These are phyloP conservation scores for Daldinia caldariorum DNA, from an alignment of 495 filamentous ascomycete species.

Conservation along the genomic window DNA sequence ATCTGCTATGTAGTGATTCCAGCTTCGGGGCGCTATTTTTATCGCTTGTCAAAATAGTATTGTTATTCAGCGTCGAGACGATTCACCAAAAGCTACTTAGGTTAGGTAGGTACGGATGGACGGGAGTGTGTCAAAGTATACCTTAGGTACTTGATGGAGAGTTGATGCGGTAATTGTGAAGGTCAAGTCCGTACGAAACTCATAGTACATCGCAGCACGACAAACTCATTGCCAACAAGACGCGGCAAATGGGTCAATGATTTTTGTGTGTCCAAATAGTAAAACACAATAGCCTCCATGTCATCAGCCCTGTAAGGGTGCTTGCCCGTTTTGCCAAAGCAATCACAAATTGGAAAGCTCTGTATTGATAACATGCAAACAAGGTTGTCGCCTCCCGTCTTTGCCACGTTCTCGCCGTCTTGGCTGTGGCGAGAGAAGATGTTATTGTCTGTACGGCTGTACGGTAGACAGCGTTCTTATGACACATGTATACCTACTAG, in stretches of 20 bases:
- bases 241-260: not conserved
- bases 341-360: not conserved
- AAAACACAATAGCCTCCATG: not conserved
- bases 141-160: too few species aligned
- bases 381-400: not conserved
- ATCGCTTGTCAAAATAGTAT: not conserved
- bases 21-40: constrained; percentile 5
- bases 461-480: not conserved
- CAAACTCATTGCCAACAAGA: not conserved
- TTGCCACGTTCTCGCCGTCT: not conserved
- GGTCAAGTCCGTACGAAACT: too few species aligned
- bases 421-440: not conserved
- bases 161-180: too few species aligned
- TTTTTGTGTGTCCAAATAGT: not conserved
- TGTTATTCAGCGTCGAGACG: not conserved
- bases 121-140: too few species aligned
- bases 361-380: not conserved
- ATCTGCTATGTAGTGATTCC: not conserved
- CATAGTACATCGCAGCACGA: not conserved
- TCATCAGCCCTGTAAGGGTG: not conserved
- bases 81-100: too few species aligned
- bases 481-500: not conserved
- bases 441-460: not conserved
- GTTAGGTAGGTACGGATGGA: too few species aligned
- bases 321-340: not conserved